Evolutionary conservation across 306 rosid genomes (phyloP), one percentile per base, ranked within the genome.

Genomic region (Prunus persica): DNA sequence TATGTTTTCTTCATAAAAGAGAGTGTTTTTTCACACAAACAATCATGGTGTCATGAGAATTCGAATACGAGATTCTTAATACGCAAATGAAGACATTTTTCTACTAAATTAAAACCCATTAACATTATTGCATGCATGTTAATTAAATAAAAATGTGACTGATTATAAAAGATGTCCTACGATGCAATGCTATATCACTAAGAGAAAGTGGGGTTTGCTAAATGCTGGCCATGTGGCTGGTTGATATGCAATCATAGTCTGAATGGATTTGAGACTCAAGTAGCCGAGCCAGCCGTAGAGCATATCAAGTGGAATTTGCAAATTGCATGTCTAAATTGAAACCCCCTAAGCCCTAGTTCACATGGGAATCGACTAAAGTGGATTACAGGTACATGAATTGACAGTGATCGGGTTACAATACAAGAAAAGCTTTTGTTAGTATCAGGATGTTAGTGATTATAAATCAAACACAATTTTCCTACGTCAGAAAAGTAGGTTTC

Each of bases 71-170:
- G 38, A 32, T 32, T 5, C 4, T 0, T 32, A 32, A 0, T 4
- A 0, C 5, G 0, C 1, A 32, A 5, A 1, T 32, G 38, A 32
- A 5, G 0, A 0, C 1, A 0, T 0, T 32, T 38, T 38, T 38
- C 2, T 8, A 6, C 0, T 6, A 0, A 8, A 4, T 6, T 6
- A 38, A 0, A 34, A 0, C 2, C 2, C 2, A 38, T 38, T 38
- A 0, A 38, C 9, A 34, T 34, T 34, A 34, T 34, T 20, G 15
- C 63, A 20, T 22, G 63, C 25, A 20, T 10, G 63, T 14, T 57
- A 20, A 27, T 22, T 20, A 27, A 57, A 20, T 1, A 6, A 38
- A 38, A 38, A 57, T 57, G 63, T 22, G 28, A 57, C 63, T 3
- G 63, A 24, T 9, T 20, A 27, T 27, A 20, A 20, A 56, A 20